Evolutionary conservation across 768 basidiomycete species (phyloP), one percentile per base, ranked within the genome.

Genomic region (Leccinum boreale): DNA sequence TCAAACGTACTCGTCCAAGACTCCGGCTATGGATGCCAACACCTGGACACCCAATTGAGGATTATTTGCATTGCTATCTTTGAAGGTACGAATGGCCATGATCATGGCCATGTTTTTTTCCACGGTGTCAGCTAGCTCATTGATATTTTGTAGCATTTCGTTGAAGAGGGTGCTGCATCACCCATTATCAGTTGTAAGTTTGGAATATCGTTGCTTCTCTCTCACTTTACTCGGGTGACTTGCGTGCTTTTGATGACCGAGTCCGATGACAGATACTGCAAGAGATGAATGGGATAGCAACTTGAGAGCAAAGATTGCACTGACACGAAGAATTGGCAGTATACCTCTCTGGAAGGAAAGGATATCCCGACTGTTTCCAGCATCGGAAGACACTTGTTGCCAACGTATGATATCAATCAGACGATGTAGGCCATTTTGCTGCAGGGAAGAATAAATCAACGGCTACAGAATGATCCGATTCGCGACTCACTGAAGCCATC

Each of bases 321-420:
- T 44, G 58, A 85, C 85, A 33, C 78, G 71, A n/a, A 87, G 67
- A 17, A 87, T 59, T 0, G 81, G 81, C 6, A 87, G 61, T 59
- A 79, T 77, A 0, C 81, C 85, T 26, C 78, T 70, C 59, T 87
- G 84, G 57, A 88, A 89, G 2, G 86, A 86, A 8, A 87, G 73
- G 0, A 65, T 59, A 0, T 69, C 61, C 0, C 61, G 58, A 50
- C 57, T 64, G n/a, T 71, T 71, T 35, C 75, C 80, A 3, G 78
- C 76, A 9, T 59, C 56, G 3, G 67, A 63, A 11, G 77, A 76
- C 28, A 87, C 77, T 2, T 65, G 60, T 0, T 72, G 65, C 76
- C 79, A 85, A 5, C 66, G 67, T 17, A 87, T 64, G 39, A 86
- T 71, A 46, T 84, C 81, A 4, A 66, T 66, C 21, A 87, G 70